Conservation (phyloP, 495 filamentous ascomycete genomes). For the Penicillium atrosanguineum region DNA sequence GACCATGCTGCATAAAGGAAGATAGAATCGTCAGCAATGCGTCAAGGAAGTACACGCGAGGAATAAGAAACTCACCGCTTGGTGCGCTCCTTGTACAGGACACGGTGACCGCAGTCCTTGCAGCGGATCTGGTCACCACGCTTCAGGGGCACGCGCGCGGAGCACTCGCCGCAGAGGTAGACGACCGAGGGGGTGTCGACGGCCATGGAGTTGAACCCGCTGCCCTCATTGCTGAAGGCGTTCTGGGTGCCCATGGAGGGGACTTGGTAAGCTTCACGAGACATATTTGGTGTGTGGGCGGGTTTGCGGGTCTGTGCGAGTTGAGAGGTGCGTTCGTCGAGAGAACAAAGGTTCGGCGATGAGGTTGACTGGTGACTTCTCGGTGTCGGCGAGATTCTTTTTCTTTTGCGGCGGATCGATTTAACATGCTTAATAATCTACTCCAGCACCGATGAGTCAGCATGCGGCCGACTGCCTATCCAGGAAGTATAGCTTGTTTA, state of each 20-base stretch:
- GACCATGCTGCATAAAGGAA: slow-evolving; percentile 68
- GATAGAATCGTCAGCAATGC: slow-evolving; percentile 10
- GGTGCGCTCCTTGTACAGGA: slow-evolving; percentile 96
- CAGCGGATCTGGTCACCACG: slow-evolving; percentile 87
- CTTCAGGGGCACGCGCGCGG: slow-evolving; percentile 73
- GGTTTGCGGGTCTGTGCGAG: background rate
- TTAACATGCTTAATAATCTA: slow-evolving; percentile 2
- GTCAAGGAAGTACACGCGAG: background rate
- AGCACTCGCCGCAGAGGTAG: slow-evolving; percentile 95
- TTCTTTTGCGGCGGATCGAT: slow-evolving; percentile 11
- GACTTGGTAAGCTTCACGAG: slow-evolving; percentile 51
- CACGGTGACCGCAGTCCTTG: slow-evolving; percentile 92
- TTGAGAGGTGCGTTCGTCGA: background rate
- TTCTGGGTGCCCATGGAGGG: slow-evolving; percentile 38
- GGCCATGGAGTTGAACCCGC: slow-evolving; percentile 25
- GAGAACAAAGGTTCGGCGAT: background rate
- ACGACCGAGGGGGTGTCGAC: slow-evolving; percentile 55
- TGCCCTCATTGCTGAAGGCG: slow-evolving; percentile 36
- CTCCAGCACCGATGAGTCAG: background rate
- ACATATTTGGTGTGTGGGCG: slow-evolving; percentile 27
- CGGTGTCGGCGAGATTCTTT: slow-evolving; percentile 17
- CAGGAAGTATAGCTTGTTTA: background rate
- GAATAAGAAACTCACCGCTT: slow-evolving; percentile 67
- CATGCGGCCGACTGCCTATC: background rate
- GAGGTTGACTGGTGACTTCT: background rate